Conservation (phyloP, 169 alveolate species). For the Plasmodium vinckei region DNA sequence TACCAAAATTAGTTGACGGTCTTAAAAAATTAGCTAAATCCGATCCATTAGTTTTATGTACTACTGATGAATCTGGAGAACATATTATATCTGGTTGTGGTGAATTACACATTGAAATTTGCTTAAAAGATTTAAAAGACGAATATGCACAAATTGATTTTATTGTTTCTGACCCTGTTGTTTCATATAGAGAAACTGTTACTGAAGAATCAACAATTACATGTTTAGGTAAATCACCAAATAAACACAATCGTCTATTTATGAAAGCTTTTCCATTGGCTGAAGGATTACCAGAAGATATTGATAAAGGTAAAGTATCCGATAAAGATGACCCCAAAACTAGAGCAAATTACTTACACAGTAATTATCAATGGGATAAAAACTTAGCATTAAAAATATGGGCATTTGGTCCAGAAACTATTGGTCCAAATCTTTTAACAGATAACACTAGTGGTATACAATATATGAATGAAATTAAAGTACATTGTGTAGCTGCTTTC, state of each 20-base stretch:
- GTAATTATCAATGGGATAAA: slow-evolving; percentile 97
- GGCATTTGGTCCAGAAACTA: slow-evolving; percentile 99
- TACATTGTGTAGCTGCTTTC: slow-evolving; percentile 98
- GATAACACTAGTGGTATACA: slow-evolving; percentile 98
- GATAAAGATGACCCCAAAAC: slow-evolving; percentile 96
- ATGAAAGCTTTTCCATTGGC: slow-evolving; percentile 97
- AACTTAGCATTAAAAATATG: slow-evolving; percentile 98
- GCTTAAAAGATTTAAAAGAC: slow-evolving; percentile 98
- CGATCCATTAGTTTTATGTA: slow-evolving; percentile 98
- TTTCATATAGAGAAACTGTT: slow-evolving; percentile 99
- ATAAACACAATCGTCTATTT: slow-evolving; percentile 99
- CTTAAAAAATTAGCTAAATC: slow-evolving; percentile 97
- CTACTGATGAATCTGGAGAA: slow-evolving; percentile 98
- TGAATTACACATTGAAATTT: slow-evolving; percentile 99
- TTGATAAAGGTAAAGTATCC: slow-evolving; percentile 95
- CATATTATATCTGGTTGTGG: slow-evolving; percentile 99
- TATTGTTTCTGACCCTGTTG: slow-evolving; percentile 98
- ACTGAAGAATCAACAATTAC: slow-evolving; percentile 92
- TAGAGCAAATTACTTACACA: slow-evolving; percentile 94
- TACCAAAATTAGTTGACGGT: slow-evolving; percentile 99
- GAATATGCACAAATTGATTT: slow-evolving; percentile 99
- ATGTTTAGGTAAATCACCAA: slow-evolving; percentile 98
- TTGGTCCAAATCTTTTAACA: slow-evolving; percentile 98
- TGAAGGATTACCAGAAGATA: slow-evolving; percentile 96
- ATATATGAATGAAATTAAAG: slow-evolving; percentile 98